These are phyloP conservation scores for Megacollybia marginata DNA, from an alignment of 768 basidiomycete genomes.

Conservation along the genomic window DNA sequence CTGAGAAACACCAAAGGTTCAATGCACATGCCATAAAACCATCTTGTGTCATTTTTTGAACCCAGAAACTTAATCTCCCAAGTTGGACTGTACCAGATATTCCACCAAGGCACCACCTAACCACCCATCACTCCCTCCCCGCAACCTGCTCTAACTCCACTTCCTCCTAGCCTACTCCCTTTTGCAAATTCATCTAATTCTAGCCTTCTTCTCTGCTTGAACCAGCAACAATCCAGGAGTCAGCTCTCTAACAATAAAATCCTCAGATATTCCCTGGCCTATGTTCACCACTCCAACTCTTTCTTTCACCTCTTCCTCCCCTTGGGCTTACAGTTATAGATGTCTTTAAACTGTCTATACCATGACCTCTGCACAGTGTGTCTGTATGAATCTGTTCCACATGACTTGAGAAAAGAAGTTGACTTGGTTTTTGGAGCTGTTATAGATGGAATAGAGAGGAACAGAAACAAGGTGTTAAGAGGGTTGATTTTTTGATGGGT, in stretches of 20 bases:
- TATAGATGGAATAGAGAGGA: constrained; percentile 25
- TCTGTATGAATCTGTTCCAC: constrained; percentile 32
- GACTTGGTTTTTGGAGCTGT: constrained; percentile 35
- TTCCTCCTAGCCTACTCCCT: too few species aligned
- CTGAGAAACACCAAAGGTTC: too few species aligned
- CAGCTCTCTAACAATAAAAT: background rate
- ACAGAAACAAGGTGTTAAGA: constrained; percentile 43
- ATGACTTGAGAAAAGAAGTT: constrained; percentile 26
- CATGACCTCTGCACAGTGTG: constrained; percentile 39
- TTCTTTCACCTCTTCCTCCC: background rate
- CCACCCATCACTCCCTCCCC: too few species aligned
- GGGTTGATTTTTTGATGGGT: constrained; percentile 47
- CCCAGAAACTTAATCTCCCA: too few species aligned
- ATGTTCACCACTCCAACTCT: constrained; percentile 1
- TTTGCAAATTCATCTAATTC: too few species aligned
- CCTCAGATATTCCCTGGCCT: background rate
- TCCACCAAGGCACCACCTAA: too few species aligned
- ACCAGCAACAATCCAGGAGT: background rate
- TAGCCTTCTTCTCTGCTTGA: background rate
- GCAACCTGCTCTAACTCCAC: too few species aligned
- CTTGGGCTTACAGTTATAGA: constrained; percentile 32
- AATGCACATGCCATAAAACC: too few species aligned
- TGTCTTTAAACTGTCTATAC: constrained; percentile 40
- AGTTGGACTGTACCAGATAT: too few species aligned
- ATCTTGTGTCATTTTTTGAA: too few species aligned